Base-by-base conservation (phyloP, 345 rosid species). In the Citrus hindsii region DNA sequence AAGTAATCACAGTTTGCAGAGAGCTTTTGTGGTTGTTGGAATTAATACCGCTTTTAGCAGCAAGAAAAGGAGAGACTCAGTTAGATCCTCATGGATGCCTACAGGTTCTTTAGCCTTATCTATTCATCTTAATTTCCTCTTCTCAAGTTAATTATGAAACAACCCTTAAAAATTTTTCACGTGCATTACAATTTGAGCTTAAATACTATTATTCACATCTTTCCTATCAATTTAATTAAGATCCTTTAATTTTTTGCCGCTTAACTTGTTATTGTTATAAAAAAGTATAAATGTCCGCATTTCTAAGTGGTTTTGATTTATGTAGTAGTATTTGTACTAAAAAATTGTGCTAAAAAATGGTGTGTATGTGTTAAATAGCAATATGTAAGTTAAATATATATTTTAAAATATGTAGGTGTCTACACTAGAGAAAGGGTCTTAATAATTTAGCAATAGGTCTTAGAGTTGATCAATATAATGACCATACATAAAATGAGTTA, bases 1-100 rank as follows among this genome's bases (percentile, higher is more conserved):
- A 35, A 83, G 82, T 12, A 91, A 93, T 75, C 89, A 82, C 25
- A 87, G 85, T 53, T 37, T 89, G 21, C 87, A 80, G 66, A 93
- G 86, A 82, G 95, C 91, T 30, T 95, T 95, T 83, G 92, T 85
- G 59, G 94, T 95, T 6, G 83, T 95, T 63, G 99, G 98, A 35
- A 92, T 95, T 62, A 92, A 93, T 68, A 93, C 98, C 37, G 98
- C 98, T 13, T 95, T 95, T 77, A 95, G 98, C 81, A 93, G 98
- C 91, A 87, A 71, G 88, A 90, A 87, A 77, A 86, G 98, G 69
- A 79, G 98, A 2, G 94, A 95, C 71, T 95, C 98, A 0, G 80
- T 93, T 75, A 81, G 98, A 6, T 79, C 84, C 58, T 93, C 97
- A 9, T 95, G 98, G 97, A 85, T 95, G 95, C 98, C 98, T 19